Evolutionary conservation across 164 flowering plant genomes (phyloP).

Genomic region (Hamamelis virginiana): DNA sequence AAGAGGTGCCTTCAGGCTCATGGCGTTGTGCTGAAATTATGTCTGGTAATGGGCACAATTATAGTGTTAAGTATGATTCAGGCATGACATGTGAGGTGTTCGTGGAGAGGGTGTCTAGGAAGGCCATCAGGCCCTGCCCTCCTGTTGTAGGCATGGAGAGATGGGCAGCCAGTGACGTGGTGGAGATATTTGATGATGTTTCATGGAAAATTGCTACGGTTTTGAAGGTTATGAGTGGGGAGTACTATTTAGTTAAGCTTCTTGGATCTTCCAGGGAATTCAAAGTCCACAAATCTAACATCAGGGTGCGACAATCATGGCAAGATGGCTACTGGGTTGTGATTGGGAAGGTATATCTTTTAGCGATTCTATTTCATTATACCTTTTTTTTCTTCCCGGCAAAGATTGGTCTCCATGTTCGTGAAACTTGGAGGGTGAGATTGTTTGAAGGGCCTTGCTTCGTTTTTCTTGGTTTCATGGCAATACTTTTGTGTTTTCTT

Average conservation of each 20-base stretch:
- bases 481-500: not conserved
- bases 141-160: slow-evolving; percentile 27
- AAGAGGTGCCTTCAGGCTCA: slow-evolving; percentile 56
- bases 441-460: not conserved
- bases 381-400: not conserved
- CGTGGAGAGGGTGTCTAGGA: slow-evolving; percentile 57
- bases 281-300: slow-evolving; percentile 24
- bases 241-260: slow-evolving; percentile 39
- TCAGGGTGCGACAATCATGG: slow-evolving; percentile 54
- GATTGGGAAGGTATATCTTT: slow-evolving; percentile 38
- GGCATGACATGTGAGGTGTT: slow-evolving; percentile 14
- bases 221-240: slow-evolving; percentile 32
- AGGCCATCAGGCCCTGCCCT: slow-evolving; percentile 66
- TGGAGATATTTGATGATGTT: slow-evolving; percentile 57
- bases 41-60: slow-evolving; percentile 65
- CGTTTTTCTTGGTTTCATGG: not conserved
- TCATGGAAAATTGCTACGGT: slow-evolving; percentile 74
- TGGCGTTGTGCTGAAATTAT: slow-evolving; percentile 75
- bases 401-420: not conserved
- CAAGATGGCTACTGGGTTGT: slow-evolving; percentile 50
- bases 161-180: slow-evolving; percentile 61
- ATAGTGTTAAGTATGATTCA: slow-evolving; percentile 47
- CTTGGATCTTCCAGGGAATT: slow-evolving; percentile 48
- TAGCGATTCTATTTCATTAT: not conserved
- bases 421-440: too few relatives aligned